Conservation (phyloP, 2,329 filamentous ascomycete species). For the Colletotrichum phormii region DNA sequence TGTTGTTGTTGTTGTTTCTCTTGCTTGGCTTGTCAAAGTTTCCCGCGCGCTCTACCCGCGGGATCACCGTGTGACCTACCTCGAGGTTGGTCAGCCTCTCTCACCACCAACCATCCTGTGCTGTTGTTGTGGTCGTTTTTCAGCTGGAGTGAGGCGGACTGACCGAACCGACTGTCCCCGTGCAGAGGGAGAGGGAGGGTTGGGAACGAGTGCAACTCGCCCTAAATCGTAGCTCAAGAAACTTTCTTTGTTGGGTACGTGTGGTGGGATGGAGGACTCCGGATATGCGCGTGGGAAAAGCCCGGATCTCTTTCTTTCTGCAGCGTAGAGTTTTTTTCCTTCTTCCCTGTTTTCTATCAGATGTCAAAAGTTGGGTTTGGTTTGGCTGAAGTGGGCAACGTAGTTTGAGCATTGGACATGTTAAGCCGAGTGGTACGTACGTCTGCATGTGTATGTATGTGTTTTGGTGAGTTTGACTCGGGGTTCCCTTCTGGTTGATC, state of each 20-base stretch:
- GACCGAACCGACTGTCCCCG: neutral
- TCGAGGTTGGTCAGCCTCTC: neutral
- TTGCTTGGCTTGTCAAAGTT: neutral
- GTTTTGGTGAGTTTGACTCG: constrained; percentile 11
- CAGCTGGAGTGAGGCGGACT: constrained; percentile 25
- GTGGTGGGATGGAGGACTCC: neutral
- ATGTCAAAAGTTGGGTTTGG: constrained; percentile 10
- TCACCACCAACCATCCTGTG: neutral
- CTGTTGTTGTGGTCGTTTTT: neutral
- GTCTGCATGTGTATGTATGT: neutral
- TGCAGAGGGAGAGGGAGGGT: neutral
- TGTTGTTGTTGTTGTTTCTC: neutral
- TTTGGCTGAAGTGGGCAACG: constrained; percentile 1
- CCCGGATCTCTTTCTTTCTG: neutral
- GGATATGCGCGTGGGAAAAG: neutral
- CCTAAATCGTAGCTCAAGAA: neutral
- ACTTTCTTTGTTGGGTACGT: neutral
- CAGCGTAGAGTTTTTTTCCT: neutral
- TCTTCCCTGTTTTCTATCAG: neutral
- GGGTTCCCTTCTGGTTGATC: constrained; percentile 10
- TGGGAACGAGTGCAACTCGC: neutral
- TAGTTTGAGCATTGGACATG: neutral
- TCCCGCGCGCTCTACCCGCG: neutral
- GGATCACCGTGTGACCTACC: neutral
- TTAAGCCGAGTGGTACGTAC: neutral